Base-by-base conservation (phyloP, 176 grass and related monocot genomes). In the Leersia perrieri region DNA sequence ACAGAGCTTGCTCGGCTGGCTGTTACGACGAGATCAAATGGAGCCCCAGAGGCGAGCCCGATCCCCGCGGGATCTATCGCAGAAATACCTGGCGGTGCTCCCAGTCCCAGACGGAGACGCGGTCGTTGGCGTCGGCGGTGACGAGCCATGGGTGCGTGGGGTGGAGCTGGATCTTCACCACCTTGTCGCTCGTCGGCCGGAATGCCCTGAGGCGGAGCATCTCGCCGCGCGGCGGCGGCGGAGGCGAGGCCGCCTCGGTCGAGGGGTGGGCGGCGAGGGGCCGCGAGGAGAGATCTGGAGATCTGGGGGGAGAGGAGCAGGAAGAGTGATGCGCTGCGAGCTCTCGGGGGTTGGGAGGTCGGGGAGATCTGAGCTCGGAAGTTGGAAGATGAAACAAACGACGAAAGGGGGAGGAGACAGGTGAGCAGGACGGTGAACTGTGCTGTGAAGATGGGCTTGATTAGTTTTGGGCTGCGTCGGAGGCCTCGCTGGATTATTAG, bases 121-220 rank as follows among this genome's bases (percentile, higher is more conserved):
- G 96, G 79, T 99, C 96, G 76, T 84, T 95, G 68, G 86, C 90
- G 66, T 95, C 96, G 47, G 96, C 92, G 6, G 96, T 95, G 84
- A 99, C 96, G 64, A 99, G 91, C 96, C 92, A 95, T 40, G 96
- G 96, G 75, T 99, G 89, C 30, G 96, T 99, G 41, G 96, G 96
- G 80, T 99, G 96, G 34, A 99, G 88, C 75, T 99, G 96, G 92
- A 99, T 95, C 92, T 99, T 95, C 66, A 95, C 90, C 60, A 95
- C 92, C 82, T 95, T 99, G 82, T 89, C 92, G 82, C 82, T 88
- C 79, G 96, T 90, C 53, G 93, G 96, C 33, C 96, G 92, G 82
- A 99, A 99, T 70, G 96, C 96, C 79, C 96, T 86, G 65, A 99
- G 85, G 70, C 96, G 96, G 83, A 99, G 96, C 96, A 99, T 99